These are phyloP conservation scores for Phragmites australis DNA, from an alignment of 176 grass and related monocot genomes.

Conservation along the genomic window DNA sequence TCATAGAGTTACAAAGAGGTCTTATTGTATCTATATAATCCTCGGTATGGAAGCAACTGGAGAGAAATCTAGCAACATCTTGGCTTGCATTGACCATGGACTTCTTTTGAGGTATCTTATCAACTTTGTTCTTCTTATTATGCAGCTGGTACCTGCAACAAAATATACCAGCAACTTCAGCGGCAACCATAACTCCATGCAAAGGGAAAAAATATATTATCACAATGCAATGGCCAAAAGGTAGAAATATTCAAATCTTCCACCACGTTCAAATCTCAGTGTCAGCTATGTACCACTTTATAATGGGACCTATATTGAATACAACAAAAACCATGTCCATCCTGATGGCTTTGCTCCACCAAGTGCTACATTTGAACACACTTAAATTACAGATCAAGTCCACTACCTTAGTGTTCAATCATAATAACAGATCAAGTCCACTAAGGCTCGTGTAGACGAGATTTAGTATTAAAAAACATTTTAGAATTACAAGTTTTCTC, in stretches of 20 bases:
- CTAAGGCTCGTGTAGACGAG: neutral
- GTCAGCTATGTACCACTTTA: conserved; percentile 11
- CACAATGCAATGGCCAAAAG: conserved; percentile 1
- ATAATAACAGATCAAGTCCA: conserved; percentile 26
- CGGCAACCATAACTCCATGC: neutral
- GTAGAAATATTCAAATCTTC: conserved; percentile 14
- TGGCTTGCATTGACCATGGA: conserved; percentile 33
- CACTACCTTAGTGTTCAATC: neutral
- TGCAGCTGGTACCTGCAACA: conserved; percentile 65
- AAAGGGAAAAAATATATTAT: conserved; percentile 9
- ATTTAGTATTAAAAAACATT: conserved; percentile 9
- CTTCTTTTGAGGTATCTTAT: conserved; percentile 64
- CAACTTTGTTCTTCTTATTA: conserved; percentile 78
- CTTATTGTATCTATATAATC: conserved; percentile 67
- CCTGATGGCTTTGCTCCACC: neutral
- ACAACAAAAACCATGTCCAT: neutral
- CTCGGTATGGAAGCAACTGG: conserved; percentile 51
- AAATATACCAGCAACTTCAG: conserved; percentile 43
- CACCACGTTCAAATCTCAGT: neutral
- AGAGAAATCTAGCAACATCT: conserved; percentile 46
- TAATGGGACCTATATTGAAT: conserved; percentile 17
- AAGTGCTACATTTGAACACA: neutral
- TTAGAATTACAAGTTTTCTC: conserved; percentile 7
- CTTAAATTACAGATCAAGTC: neutral
- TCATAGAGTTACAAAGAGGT: conserved; percentile 73